Base-by-base conservation (phyloP, 73 alveolate species). In the Loxodes magnus region DNA sequence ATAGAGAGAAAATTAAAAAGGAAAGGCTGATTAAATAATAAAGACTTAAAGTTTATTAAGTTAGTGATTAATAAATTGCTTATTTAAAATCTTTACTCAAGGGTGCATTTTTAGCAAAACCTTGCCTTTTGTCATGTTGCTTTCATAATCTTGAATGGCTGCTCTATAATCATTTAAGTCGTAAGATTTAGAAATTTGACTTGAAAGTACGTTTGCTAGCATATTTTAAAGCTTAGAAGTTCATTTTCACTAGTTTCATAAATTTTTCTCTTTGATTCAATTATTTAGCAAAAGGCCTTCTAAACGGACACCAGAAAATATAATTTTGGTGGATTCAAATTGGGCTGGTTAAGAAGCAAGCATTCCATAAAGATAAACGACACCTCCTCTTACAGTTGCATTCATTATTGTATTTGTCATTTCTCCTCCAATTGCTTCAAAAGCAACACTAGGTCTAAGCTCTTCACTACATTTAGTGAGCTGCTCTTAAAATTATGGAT, bases 341-440 rank as follows among this genome's bases (percentile, higher is more conserved):
- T 61, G 33, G 10, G 35, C 33, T 34, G 51, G 21, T 61, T 58
- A 26, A 26, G 44, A 54, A 17, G 74, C 46, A 16, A 68, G 36
- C 10, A 22, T 21, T 22, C 82, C 82, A 68, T 68, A 68, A 46
- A 68, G 69, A 19, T 44, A 64, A 5, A 59, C 62, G 2, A 78
- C 44, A 1, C 67, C 43, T 9, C 58, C 49, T 28, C 33, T 51
- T 7, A 87, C 88, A 75, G 80, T 66, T 7, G 23, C 19, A 4
- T 56, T 67, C n/a, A 84, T 51, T 31, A 84, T 50, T 16, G 41
- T 22, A 5, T 75, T 73, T 12, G 93, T 54, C 37, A 68, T 20
- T 16, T 64, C 81, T 15, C 96, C 96, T 27, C 81, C 82, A 1
- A 64, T 50, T 24, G 80, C 60, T 49, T 77, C 88, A 24, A 74